These are phyloP conservation scores for Knufia fluminis DNA, from an alignment of 2,329 filamentous ascomycete species.

Conservation along the genomic window DNA sequence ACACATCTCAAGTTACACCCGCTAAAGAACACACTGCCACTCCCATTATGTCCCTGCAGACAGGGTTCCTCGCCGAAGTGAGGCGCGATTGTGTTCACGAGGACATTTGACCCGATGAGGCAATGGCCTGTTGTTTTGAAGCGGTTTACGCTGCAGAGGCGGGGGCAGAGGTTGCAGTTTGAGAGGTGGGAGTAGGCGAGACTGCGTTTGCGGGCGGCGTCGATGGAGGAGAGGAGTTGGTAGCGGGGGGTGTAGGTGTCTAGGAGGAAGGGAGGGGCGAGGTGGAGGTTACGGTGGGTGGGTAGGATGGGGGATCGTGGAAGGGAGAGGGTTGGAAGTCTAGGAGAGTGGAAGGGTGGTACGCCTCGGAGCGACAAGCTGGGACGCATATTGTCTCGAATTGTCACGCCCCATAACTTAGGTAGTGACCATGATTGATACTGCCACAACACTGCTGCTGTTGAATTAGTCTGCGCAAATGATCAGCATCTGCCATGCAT, in stretches of 20 bases:
- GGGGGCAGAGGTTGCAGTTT: constrained; percentile 73
- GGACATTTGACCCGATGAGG: constrained; percentile 63
- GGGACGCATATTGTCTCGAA: neutral
- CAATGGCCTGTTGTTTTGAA: constrained; percentile 70
- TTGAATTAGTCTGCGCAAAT: too few relatives aligned
- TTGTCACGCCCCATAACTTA: neutral
- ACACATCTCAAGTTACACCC: constrained; percentile 68
- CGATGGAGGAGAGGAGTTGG: constrained; percentile 55
- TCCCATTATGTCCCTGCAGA: constrained; percentile 72
- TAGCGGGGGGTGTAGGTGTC: constrained; percentile 67
- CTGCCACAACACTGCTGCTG: neutral
- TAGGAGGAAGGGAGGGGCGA: constrained; percentile 59
- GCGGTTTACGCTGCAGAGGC: constrained; percentile 69
- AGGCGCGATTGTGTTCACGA: constrained; percentile 75
- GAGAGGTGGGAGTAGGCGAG: constrained; percentile 64
- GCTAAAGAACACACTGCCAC: constrained; percentile 71
- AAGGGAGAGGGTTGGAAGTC: neutral
- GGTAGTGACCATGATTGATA: neutral
- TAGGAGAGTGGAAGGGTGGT: neutral
- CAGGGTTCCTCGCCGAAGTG: constrained; percentile 81
- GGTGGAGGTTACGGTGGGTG: constrained; percentile 33
- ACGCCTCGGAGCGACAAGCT: neutral
- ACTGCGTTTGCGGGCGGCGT: constrained; percentile 64
- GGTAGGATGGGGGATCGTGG: neutral
- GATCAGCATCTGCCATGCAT: too few relatives aligned